phyloP scores from a whole-genome alignment of 2,329 filamentous ascomycete genomes.

The Corinectria fuckeliana region DNA sequence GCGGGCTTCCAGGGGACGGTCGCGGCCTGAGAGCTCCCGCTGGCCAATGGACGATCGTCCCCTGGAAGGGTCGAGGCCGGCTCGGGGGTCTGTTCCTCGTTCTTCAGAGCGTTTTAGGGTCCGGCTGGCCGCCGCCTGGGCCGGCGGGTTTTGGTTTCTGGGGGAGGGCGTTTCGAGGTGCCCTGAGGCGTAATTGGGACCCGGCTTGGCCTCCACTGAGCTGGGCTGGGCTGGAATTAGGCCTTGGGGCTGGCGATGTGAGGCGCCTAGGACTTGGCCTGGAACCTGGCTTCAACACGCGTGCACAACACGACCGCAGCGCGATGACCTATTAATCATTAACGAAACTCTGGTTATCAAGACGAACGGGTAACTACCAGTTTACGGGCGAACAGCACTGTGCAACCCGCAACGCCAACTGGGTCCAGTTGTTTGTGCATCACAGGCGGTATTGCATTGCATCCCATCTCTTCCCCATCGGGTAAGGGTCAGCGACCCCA shows the following conservation, averaged over 20 bases:
- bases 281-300: no score
- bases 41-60: not conserved
- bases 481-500: not conserved
- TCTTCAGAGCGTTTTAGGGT: not conserved
- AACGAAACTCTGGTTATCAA: no score
- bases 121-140: not conserved
- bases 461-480: not conserved
- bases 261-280: not conserved
- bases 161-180: not conserved
- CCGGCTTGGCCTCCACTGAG: no score
- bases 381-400: no score
- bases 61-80: not conserved
- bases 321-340: no score
- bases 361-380: no score
- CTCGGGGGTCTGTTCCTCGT: not conserved
- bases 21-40: not conserved
- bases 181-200: not conserved
- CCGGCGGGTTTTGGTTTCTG: not conserved
- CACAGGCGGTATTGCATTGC: conserved; percentile 4
- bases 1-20: not conserved
- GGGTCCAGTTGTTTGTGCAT: no score
- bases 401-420: no score
- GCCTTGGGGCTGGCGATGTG: not conserved
- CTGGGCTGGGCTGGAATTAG: not conserved
- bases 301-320: not conserved